Percentiles rank a stretch among this genome's conserved stretches.
phyloP scores from a whole-genome alignment of 2,329 filamentous ascomycete genomes.

The Aspergillus sp. region DNA sequence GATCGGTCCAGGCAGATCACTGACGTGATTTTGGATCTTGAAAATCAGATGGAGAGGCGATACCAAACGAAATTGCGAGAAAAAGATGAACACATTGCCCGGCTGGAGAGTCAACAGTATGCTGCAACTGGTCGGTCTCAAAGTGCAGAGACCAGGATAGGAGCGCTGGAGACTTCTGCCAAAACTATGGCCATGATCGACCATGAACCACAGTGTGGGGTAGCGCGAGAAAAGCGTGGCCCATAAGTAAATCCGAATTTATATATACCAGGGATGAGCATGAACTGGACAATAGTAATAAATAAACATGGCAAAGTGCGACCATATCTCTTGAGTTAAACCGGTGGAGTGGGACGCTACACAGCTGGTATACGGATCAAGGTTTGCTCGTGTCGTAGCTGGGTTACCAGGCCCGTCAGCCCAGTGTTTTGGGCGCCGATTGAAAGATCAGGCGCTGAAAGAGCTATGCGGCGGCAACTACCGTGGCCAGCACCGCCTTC shows the following conservation, averaged over 20 bases:
- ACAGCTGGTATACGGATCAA: not conserved
- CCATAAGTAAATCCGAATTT: not conserved
- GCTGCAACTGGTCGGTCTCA: not conserved
- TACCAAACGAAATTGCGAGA: not conserved
- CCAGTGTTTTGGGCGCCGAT: not conserved
- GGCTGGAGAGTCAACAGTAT: not conserved
- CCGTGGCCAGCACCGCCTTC: not conserved
- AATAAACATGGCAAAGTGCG: not conserved
- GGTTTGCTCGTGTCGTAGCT: not conserved
- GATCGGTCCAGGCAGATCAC: not conserved
- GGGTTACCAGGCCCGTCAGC: not conserved
- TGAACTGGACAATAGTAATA: not conserved
- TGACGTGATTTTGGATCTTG: not conserved
- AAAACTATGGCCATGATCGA: not conserved
- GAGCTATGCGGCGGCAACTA: slow-evolving; percentile 2
- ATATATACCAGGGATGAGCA: not conserved
- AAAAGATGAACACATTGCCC: not conserved
- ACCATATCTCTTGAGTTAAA: slow-evolving; percentile 1
- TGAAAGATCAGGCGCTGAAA: not conserved
- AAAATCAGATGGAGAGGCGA: not conserved
- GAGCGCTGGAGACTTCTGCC: not conserved
- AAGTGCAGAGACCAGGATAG: not conserved
- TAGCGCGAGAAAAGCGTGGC: not conserved
- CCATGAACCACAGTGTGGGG: not conserved
- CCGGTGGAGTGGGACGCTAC: not conserved